Base-by-base conservation (phyloP, 192 early-diverging fungal genomes). In the Phlyctochytrium bullatum region DNA sequence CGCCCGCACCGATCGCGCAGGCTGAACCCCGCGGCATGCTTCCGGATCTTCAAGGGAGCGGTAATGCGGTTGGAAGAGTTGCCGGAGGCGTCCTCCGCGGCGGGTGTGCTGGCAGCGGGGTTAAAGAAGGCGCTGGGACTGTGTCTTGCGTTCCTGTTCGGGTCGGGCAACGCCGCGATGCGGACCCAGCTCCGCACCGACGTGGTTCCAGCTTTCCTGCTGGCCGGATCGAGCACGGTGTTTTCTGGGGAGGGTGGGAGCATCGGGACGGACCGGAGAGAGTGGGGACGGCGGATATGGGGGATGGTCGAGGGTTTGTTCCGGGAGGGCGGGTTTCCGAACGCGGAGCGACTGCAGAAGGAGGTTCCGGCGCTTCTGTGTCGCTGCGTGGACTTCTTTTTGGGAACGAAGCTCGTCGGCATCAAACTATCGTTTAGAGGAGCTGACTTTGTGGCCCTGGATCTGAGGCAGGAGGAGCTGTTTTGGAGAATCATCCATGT, bases 401-500 rank as follows among this genome's bases (percentile, higher is more conserved):
- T 47, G 40, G 40, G 40, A 47, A 47, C 40, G 20, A 20, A 47
- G 40, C 40, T 47, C 10, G 40, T 47, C 10, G 40, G 40, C 6
- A 47, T 20, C 10, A 47, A 47, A 20, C 40, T 47, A 20, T 14
- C 6, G 20, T 47, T 47, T 20, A 47, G 20, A 47, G 40, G 40
- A 47, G 40, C 40, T 14, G 40, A 47, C 10, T 6, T 20, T 47
- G 20, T 47, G 20, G 40, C 40, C 20, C 20, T 63, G 16, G 69
- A 71, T 36, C 36, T 71, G 61, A 60, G 69, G n/a, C 10, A 24
- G 10, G 23, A 34, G 14, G n/a, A 24, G 6, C 6, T 24, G 1
- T 71, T 71, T 71, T 71, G 69, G 69, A 2, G 28, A 1, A 27
- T 71, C 16, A 24, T 71, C 25, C 33, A 54, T 47, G 40, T 47